These are phyloP conservation scores for Zymoseptoria brevis DNA, from an alignment of 2,329 filamentous ascomycete genomes.

Conservation along the genomic window DNA sequence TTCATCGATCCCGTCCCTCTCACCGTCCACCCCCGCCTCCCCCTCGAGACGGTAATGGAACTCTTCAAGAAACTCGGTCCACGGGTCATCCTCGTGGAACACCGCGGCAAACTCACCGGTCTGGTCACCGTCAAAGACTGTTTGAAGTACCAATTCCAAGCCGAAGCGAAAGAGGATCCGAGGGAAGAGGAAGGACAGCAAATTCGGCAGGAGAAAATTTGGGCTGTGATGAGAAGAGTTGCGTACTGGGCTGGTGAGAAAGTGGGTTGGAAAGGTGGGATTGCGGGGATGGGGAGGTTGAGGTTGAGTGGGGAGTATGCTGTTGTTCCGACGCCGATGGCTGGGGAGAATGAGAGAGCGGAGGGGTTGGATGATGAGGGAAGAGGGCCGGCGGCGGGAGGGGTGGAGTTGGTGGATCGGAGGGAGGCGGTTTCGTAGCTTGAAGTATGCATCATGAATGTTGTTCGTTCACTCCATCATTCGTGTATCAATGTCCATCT, in stretches of 20 bases:
- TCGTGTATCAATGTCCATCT: not conserved
- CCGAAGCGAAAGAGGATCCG: conserved; percentile 73
- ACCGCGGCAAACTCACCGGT: conserved; percentile 73
- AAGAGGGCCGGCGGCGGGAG: conserved; percentile 13
- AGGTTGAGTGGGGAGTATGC: conserved; percentile 5
- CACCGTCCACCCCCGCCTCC: conserved; percentile 80
- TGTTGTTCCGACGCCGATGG: not conserved
- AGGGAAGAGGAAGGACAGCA: conserved; percentile 49
- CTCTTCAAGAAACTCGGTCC: conserved; percentile 97
- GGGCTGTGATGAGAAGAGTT: conserved; percentile 36
- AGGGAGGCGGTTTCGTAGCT: conserved; percentile 12
- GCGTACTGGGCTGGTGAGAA: conserved; percentile 23
- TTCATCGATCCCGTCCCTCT: conserved; percentile 87
- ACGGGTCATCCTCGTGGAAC: conserved; percentile 84
- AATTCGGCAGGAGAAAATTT: conserved; percentile 57
- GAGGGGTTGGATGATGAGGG: conserved; percentile 11
- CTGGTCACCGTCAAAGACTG: conserved; percentile 96
- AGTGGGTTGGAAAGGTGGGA: conserved; percentile 15
- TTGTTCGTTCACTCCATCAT: not conserved
- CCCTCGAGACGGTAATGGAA: conserved; percentile 96
- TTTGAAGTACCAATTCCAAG: conserved; percentile 94
- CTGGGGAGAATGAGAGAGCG: conserved; percentile 2
- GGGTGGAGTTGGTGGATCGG: conserved; percentile 34
- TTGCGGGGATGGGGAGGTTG: conserved; percentile 14
- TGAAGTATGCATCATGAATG: not conserved